phyloP scores from a whole-genome alignment of 768 basidiomycete species.

The Obba rivulosa region DNA sequence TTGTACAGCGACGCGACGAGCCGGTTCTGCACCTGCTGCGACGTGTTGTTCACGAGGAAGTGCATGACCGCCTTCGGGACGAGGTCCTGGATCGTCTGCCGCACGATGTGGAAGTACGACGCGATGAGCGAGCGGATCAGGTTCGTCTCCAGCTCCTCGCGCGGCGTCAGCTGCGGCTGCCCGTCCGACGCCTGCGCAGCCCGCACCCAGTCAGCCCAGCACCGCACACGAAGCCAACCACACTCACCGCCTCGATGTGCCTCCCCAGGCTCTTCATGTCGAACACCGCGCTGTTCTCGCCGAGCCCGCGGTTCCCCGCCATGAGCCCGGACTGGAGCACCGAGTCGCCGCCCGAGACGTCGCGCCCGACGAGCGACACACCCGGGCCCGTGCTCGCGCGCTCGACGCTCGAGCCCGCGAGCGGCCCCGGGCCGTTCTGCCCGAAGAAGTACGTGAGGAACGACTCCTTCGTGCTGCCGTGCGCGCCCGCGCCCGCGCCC shows the following conservation, averaged over 20 bases:
- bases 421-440: conserved; percentile 76
- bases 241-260: conserved; percentile 93
- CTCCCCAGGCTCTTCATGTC: conserved; percentile 99
- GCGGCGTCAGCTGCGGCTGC: conserved; percentile 58
- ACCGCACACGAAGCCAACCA: neutral
- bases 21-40: conserved; percentile 94
- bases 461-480: conserved; percentile 70
- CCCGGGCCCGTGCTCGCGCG: conserved; percentile 26
- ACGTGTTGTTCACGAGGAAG: conserved; percentile 93
- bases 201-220: neutral
- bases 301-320: conserved; percentile 60
- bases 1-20: conserved; percentile 94
- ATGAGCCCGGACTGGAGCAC: conserved; percentile 54
- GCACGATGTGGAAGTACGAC: conserved; percentile 93
- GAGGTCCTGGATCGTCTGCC: conserved; percentile 95
- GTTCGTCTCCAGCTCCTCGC: conserved; percentile 96
- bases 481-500: conserved; percentile 30
- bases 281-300: conserved; percentile 80
- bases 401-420: conserved; percentile 50
- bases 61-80: conserved; percentile 99
- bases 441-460: conserved; percentile 99
- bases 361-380: conserved; percentile 53
- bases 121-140: conserved; percentile 93
- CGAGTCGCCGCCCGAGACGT: conserved; percentile 52
- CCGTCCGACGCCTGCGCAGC: conserved; percentile 45